phyloP scores from a whole-genome alignment of 345 rosid genomes.

The Turritis glabra region DNA sequence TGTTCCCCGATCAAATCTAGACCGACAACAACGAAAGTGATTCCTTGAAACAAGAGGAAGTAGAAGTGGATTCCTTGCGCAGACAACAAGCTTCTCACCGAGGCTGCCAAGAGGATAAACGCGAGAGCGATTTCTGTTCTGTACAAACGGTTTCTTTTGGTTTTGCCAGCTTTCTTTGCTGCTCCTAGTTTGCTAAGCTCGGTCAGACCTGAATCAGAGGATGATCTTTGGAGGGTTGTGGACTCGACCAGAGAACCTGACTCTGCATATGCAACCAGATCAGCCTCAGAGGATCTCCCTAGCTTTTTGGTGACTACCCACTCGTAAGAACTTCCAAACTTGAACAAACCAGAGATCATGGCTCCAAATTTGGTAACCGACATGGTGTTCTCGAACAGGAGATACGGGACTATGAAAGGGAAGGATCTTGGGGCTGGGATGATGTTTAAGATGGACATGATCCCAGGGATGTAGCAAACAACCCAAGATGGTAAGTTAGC shows the following conservation, averaged over 20 bases:
- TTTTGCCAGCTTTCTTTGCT: conserved; percentile 48
- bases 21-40: conserved; percentile 78
- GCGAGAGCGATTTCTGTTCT: conserved; percentile 82
- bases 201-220: conserved; percentile 70
- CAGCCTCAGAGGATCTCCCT: conserved; percentile 93
- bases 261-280: conserved; percentile 68
- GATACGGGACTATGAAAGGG: conserved; percentile 89
- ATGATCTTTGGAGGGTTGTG: conserved; percentile 47
- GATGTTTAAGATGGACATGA: conserved; percentile 75
- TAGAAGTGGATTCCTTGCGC: conserved; percentile 93
- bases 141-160: conserved; percentile 62
- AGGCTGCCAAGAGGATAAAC: conserved; percentile 65
- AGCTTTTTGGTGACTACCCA: conserved; percentile 93
- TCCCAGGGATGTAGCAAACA: conserved; percentile 78
- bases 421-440: conserved; percentile 83
- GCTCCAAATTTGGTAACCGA: conserved; percentile 96
- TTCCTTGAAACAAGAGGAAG: conserved; percentile 85
- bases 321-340: conserved; percentile 81
- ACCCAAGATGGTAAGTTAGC: conserved; percentile 94
- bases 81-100: conserved; percentile 74
- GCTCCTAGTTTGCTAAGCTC: conserved; percentile 61
- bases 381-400: conserved; percentile 97
- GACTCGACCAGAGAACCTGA: conserved; percentile 51
- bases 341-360: conserved; percentile 88
- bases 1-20: conserved; percentile 93